Evolutionary conservation across 495 filamentous ascomycete species (phyloP), one percentile per base, ranked within the genome.

Genomic region (Neurospora terricola): DNA sequence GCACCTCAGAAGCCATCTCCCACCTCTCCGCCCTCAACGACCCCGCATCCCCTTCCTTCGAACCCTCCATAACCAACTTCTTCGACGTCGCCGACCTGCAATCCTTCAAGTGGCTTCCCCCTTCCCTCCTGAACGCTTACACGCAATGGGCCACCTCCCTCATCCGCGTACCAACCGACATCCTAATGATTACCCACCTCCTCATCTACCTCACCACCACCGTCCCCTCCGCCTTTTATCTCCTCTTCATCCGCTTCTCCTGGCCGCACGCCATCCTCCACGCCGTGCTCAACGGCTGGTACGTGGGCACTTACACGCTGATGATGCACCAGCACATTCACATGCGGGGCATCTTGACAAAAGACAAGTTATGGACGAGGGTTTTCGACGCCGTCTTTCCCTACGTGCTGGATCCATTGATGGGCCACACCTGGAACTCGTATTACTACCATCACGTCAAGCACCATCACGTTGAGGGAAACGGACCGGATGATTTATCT

Each of bases 381-480:
- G 6, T 34, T 0, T 62, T 62, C 0, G 54, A 66, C 1, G 54
- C 54, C 12, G 42, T 83, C 1, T 95, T 93, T 77, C 92, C 92
- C 2, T 95, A 94, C 75, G 76, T 94, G 21, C 81, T 88, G 37
- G 90, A 93, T 74, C 92, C 92, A 3, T 78, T 95, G 73, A 90
- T 92, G 85, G 92, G 92, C 2, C 92, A 94, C 75, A 93, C 92
- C 0, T 94, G 91, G 91, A 91, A 94, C 79, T 90, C 88, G 11
- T 95, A 94, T 80, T 95, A 86, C 78, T 93, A 93, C 76, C 92
- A 95, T 79, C 92, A 94, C 75, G 91, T 94, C 74, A 94, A 95
- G 81, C 90, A 92, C 78, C 92, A 94, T 77, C 92, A 94, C 75
- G 90, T 94, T 69, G 92, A 95, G 78, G 90, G 87, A 71, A 95